phyloP scores from a whole-genome alignment of 208 protist genomes.

The Crithidia sp. region DNA sequence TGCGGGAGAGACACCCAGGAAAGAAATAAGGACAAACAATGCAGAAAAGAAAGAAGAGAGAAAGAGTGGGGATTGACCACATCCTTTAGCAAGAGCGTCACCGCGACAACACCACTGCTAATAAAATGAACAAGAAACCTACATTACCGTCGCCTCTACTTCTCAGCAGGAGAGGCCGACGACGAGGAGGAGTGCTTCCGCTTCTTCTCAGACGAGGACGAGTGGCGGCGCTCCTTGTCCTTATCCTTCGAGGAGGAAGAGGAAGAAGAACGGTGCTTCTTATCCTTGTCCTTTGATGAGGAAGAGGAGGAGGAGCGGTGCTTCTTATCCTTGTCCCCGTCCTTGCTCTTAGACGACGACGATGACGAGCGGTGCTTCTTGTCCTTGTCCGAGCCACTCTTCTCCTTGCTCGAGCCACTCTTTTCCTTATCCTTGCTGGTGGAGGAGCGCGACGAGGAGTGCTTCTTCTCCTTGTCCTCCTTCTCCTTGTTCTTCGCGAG shows the following conservation, averaged over 20 bases:
- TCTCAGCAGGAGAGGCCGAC: constrained; percentile 1
- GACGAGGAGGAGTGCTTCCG: background rate
- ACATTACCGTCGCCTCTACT: background rate
- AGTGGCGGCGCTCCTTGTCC: background rate
- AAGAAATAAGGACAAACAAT: constrained; percentile 2
- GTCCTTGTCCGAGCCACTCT: constrained; percentile 1
- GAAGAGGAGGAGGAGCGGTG: constrained; percentile 2
- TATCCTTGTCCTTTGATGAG: background rate
- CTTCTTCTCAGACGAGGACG: background rate
- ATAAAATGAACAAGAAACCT: too few species aligned
- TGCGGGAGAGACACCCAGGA: background rate
- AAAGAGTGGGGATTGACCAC: too few species aligned
- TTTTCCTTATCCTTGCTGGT: constrained; percentile 7
- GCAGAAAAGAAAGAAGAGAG: constrained; percentile 2
- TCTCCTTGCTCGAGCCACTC: constrained; percentile 1
- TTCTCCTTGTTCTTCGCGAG: constrained; percentile 7
- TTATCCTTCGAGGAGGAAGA: background rate
- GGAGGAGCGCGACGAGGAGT: constrained; percentile 2
- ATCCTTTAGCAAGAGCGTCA: too few species aligned
- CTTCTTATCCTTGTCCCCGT: background rate
- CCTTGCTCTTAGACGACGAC: constrained; percentile 5
- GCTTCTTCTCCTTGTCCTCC: constrained; percentile 12
- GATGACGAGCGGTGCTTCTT: constrained; percentile 11
- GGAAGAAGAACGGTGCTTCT: background rate
- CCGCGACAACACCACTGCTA: too few species aligned